phyloP scores from a whole-genome alignment of 805 yeast genomes.

The Teunomyces stri region DNA sequence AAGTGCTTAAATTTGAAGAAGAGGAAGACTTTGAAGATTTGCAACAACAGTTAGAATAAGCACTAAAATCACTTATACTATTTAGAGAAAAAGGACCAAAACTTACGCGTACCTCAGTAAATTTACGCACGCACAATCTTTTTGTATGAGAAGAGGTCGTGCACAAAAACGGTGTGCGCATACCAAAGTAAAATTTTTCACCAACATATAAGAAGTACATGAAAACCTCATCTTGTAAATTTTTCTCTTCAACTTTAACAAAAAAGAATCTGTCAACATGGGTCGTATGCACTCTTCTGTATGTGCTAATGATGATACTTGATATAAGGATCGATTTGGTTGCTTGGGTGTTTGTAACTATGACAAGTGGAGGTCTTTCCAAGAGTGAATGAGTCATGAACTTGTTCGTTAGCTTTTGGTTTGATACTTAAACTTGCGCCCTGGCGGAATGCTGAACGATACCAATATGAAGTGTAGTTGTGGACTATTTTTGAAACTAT shows the following conservation, averaged over 20 bases:
- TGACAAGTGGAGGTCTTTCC: slow-evolving; percentile 13
- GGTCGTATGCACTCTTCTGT: slow-evolving; percentile 99
- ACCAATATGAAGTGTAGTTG: slow-evolving; percentile 32
- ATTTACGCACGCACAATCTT: neutral
- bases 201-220: slow-evolving; percentile 6
- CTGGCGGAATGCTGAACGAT: slow-evolving; percentile 40
- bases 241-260: slow-evolving; percentile 11
- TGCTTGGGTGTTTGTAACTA: slow-evolving; percentile 10
- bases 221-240: slow-evolving; percentile 9
- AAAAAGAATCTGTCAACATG: slow-evolving; percentile 67
- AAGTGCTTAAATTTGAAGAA: slow-evolving; percentile 60
- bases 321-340: slow-evolving; percentile 25
- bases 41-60: slow-evolving; percentile 28
- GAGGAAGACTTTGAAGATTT: slow-evolving; percentile 69
- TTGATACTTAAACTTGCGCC: slow-evolving; percentile 17
- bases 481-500: neutral
- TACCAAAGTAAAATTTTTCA: slow-evolving; percentile 19
- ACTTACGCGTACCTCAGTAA: neutral
- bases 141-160: neutral
- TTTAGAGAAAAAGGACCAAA: neutral
- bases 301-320: slow-evolving; percentile 47
- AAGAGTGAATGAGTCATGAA: slow-evolving; percentile 12
- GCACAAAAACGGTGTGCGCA: slow-evolving; percentile 6
- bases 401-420: slow-evolving; percentile 20
- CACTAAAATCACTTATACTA: neutral